phyloP scores from a whole-genome alignment of 2,329 filamentous ascomycete species.

The Ceratocystis colombiana region DNA sequence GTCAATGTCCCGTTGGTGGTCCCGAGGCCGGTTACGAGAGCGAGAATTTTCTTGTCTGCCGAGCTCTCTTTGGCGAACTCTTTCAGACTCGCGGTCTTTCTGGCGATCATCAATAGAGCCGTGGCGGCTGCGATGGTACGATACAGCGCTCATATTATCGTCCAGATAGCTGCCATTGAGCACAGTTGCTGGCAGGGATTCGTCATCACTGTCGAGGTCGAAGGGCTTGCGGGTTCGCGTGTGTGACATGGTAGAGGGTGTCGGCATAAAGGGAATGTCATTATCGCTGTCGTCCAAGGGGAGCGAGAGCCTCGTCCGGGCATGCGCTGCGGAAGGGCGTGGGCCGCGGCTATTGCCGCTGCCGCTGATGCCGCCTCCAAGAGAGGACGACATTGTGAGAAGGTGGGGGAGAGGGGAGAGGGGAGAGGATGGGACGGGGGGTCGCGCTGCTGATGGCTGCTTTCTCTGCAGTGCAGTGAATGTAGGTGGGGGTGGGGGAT shows the following conservation, averaged over 20 bases:
- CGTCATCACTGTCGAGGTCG: slow-evolving; percentile 24
- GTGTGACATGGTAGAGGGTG: slow-evolving; percentile 23
- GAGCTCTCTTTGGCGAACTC: not conserved
- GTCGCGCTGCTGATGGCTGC: not conserved
- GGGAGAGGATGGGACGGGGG: not conserved
- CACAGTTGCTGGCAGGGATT: slow-evolving; percentile 18
- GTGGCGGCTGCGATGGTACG: slow-evolving; percentile 9
- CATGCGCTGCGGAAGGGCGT: slow-evolving; percentile 22
- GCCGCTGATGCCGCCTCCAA: slow-evolving; percentile 18
- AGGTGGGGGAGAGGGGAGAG: not conserved
- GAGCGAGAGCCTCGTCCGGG: slow-evolving; percentile 20
- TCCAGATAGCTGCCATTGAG: slow-evolving; percentile 21
- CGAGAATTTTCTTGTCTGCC: not conserved
- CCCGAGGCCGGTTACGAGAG: not conserved
- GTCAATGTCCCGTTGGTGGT: not conserved
- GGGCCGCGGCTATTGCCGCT: slow-evolving; percentile 15
- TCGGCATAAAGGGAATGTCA: slow-evolving; percentile 19
- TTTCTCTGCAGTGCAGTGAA: not conserved
- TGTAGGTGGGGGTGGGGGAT: not conserved
- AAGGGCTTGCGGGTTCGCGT: slow-evolving; percentile 24
- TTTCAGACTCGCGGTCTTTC: not conserved
- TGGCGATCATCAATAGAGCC: not conserved
- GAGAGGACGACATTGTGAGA: slow-evolving; percentile 19
- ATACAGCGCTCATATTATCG: slow-evolving; percentile 19
- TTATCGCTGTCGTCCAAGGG: slow-evolving; percentile 24